Evolutionary conservation across 106 monocot genomes (phyloP).

Genomic region (Dendrobium huoshanense): DNA sequence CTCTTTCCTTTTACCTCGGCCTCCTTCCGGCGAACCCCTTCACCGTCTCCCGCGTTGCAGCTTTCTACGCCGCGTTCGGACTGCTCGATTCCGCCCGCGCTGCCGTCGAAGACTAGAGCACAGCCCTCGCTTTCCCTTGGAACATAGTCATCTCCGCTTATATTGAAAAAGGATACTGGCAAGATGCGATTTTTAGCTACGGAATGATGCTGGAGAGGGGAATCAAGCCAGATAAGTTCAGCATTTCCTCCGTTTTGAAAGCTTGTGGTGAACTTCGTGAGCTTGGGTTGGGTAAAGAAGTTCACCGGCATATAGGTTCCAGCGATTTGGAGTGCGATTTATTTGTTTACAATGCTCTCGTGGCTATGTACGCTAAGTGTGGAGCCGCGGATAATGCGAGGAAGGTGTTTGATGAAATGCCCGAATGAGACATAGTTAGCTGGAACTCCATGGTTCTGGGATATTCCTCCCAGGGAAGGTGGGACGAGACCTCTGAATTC

Average conservation of each 20-base stretch:
- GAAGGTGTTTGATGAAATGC: constrained; percentile 71
- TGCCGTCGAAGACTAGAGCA: constrained; percentile 15
- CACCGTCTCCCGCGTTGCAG: constrained; percentile 30
- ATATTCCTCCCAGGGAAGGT: constrained; percentile 31
- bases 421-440: constrained; percentile 36
- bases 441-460: constrained; percentile 55
- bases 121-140: constrained; percentile 27
- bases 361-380: constrained; percentile 60
- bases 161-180: constrained; percentile 1
- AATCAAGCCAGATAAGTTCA: constrained; percentile 32
- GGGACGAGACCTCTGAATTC: constrained; percentile 44
- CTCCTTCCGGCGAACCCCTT: constrained; percentile 18
- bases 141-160: constrained; percentile 49
- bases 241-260: constrained; percentile 45
- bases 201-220: constrained; percentile 28
- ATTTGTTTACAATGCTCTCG: constrained; percentile 48
- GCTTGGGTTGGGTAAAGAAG: constrained; percentile 22
- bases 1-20: constrained; percentile 44
- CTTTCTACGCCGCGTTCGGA: constrained; percentile 41
- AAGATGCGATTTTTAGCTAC: constrained; percentile 13
- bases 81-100: constrained; percentile 25
- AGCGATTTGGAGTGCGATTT: constrained; percentile 14
- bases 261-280: constrained; percentile 54
- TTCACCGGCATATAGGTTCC: constrained; percentile 12
- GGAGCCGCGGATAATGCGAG: constrained; percentile 32